Percentiles rank a stretch among this genome's conserved stretches.
Conservation (phyloP, 345 rosid genomes). For the Boechera retrofracta region DNA sequence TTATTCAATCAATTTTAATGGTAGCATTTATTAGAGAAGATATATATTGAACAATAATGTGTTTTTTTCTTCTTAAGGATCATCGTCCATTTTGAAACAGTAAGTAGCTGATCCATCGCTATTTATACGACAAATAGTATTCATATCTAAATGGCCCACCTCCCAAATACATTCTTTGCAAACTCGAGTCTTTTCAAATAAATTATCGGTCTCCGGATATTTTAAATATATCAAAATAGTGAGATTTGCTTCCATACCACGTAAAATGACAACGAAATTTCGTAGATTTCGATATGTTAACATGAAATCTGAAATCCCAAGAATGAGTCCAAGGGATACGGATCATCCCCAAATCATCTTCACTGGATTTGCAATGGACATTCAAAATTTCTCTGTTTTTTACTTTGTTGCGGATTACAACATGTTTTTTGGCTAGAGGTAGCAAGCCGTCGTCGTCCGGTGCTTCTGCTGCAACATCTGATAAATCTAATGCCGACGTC, state of each 20-base stretch:
- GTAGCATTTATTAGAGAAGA: too few relatives aligned
- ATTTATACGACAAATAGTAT: background rate
- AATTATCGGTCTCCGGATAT: background rate
- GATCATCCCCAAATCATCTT: conserved; percentile 1
- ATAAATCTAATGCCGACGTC: background rate
- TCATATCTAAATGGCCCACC: background rate
- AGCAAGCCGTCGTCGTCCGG: background rate
- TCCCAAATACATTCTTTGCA: conserved; percentile 7
- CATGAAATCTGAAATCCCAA: background rate
- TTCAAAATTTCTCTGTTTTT: background rate
- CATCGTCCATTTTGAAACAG: background rate
- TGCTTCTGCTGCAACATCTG: background rate
- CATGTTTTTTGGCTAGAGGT: conserved; percentile 23
- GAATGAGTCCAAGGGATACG: background rate
- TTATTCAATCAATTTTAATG: background rate
- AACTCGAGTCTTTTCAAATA: background rate
- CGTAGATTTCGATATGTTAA: background rate
- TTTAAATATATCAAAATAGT: background rate
- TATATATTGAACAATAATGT: too few relatives aligned
- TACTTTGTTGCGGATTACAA: background rate
- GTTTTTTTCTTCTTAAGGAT: background rate
- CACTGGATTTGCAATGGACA: conserved; percentile 4
- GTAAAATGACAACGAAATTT: background rate
- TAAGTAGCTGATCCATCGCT: background rate
- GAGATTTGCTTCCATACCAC: background rate